phyloP scores from a whole-genome alignment of 257 asterid genomes.

The Handroanthus guayacan region DNA sequence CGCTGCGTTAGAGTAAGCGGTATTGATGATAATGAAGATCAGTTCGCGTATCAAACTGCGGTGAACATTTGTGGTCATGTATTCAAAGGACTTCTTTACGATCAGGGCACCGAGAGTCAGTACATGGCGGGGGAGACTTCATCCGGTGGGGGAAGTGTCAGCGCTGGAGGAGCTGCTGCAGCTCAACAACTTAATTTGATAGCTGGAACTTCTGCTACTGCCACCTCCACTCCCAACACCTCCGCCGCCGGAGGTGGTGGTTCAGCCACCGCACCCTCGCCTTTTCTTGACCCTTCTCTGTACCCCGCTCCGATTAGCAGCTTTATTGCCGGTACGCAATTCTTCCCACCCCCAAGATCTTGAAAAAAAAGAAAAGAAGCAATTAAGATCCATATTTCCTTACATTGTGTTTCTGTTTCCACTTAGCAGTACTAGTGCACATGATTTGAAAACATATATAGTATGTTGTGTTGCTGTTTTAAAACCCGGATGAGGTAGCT shows the following conservation, averaged over 20 bases:
- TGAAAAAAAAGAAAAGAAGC: slow-evolving; percentile 21
- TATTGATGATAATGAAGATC: slow-evolving; percentile 71
- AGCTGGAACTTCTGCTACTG: slow-evolving; percentile 49
- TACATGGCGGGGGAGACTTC: slow-evolving; percentile 74
- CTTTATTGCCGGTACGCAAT: slow-evolving; percentile 93
- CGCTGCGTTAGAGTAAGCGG: slow-evolving; percentile 91
- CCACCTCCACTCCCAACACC: slow-evolving; percentile 44
- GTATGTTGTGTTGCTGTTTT: slow-evolving; percentile 35
- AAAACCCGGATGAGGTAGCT: slow-evolving; percentile 24
- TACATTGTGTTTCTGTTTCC: not conserved
- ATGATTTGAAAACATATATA: slow-evolving; percentile 4
- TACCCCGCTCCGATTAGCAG: slow-evolving; percentile 74
- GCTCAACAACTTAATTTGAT: slow-evolving; percentile 63
- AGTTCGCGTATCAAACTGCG: slow-evolving; percentile 89
- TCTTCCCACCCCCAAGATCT: slow-evolving; percentile 96
- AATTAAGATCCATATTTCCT: not conserved
- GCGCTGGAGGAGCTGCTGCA: slow-evolving; percentile 61
- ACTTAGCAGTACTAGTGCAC: slow-evolving; percentile 4
- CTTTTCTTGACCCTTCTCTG: slow-evolving; percentile 63
- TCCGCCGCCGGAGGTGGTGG: slow-evolving; percentile 43
- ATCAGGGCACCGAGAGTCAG: slow-evolving; percentile 83
- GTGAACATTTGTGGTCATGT: slow-evolving; percentile 91
- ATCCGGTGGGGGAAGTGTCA: slow-evolving; percentile 84
- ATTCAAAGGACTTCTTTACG: slow-evolving; percentile 86
- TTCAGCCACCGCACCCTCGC: slow-evolving; percentile 33